Evolutionary conservation across 768 basidiomycete genomes (phyloP).

Genomic region (Termitomyces sp.): DNA sequence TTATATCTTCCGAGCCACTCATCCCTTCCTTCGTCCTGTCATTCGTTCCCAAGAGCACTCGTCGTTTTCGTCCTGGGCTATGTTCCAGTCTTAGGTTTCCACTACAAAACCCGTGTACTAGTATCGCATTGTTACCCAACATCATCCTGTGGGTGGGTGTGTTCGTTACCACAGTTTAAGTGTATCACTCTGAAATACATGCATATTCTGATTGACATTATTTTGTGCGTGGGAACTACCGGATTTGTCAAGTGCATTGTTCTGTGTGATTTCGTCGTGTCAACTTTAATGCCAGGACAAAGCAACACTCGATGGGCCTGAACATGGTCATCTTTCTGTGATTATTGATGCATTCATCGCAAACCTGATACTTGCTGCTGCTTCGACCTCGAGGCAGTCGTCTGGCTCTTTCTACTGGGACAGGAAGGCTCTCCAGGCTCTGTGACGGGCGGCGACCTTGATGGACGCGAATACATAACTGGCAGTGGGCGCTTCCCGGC

Average conservation of each 20-base stretch:
- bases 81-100: slow-evolving; percentile 28
- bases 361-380: not conserved
- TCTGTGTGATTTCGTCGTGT: not conserved
- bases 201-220: not conserved
- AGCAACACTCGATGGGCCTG: not conserved
- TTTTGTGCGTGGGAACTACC: not conserved
- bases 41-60: slow-evolving; percentile 32
- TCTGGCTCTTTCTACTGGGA: not conserved
- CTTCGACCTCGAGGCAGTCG: not conserved
- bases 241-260: not conserved
- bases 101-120: slow-evolving; percentile 41
- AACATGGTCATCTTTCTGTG: not conserved
- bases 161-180: slow-evolving; percentile 10
- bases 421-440: not conserved
- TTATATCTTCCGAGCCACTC: slow-evolving; percentile 22
- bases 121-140: slow-evolving; percentile 22
- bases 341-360: not conserved
- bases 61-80: slow-evolving; percentile 32
- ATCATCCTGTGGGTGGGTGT: slow-evolving; percentile 14
- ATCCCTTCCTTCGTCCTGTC: slow-evolving; percentile 28
- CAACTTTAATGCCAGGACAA: not conserved
- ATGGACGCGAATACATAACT: not conserved
- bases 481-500: not conserved
- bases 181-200: slow-evolving; percentile 12
- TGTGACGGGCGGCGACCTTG: not conserved